Conservation (phyloP, 305 asterid species). For the Vinca major region DNA sequence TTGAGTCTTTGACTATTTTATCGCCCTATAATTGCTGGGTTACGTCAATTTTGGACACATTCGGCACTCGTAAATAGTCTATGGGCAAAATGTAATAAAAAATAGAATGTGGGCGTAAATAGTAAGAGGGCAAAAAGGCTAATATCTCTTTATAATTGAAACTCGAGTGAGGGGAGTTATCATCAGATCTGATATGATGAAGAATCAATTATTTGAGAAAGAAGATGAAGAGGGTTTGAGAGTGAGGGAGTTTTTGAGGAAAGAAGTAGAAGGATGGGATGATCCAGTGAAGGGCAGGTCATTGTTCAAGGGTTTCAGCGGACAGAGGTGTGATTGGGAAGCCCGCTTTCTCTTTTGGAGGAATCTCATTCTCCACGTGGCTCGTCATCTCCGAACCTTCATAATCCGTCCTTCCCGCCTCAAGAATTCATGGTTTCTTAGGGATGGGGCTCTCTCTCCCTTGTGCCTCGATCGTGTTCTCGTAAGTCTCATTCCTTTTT, state of each 20-base stretch:
- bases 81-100: too few species aligned
- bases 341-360: constrained; percentile 63
- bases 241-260: constrained; percentile 36
- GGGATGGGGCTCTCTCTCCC: constrained; percentile 52
- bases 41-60: too few species aligned
- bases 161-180: too few species aligned
- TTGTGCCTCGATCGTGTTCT: constrained; percentile 66
- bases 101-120: too few species aligned
- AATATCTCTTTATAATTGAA: too few species aligned
- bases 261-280: constrained; percentile 59
- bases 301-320: constrained; percentile 68
- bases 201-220: constrained; percentile 1
- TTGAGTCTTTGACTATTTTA: too few species aligned
- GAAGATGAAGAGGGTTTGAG: constrained; percentile 19
- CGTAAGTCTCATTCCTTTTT: constrained; percentile 7
- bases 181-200: too few species aligned
- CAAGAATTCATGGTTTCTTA: constrained; percentile 50
- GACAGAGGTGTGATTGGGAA: constrained; percentile 79
- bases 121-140: too few species aligned
- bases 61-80: too few species aligned
- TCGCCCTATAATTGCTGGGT: too few species aligned
- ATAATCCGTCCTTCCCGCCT: constrained; percentile 53
- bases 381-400: constrained; percentile 49
- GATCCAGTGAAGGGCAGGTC: constrained; percentile 44
- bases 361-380: constrained; percentile 57